These are phyloP conservation scores for Periconia sp. DNA, from an alignment of 2,329 filamentous ascomycete genomes.

Conservation along the genomic window DNA sequence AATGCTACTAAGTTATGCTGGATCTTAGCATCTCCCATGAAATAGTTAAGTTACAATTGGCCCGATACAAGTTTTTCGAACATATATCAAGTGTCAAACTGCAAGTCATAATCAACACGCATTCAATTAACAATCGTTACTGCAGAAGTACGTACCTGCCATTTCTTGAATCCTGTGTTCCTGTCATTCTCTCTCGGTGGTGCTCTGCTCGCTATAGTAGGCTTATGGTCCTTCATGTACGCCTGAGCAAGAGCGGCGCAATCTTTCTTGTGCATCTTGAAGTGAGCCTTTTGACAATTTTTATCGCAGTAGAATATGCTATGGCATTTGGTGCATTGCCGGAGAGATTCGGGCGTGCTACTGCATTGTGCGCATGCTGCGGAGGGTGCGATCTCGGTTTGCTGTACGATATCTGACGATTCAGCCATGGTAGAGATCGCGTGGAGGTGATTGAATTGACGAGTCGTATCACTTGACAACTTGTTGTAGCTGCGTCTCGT, in stretches of 20 bases:
- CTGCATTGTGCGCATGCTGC: constrained; percentile 31
- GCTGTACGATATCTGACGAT: too few relatives aligned
- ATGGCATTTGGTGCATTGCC: constrained; percentile 48
- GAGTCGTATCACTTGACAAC: too few relatives aligned
- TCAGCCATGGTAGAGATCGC: too few relatives aligned
- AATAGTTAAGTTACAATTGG: too few relatives aligned
- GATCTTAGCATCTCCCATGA: too few relatives aligned
- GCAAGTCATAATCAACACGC: background rate
- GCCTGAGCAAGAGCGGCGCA: constrained; percentile 47
- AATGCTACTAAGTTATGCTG: too few relatives aligned
- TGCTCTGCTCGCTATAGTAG: constrained; percentile 46
- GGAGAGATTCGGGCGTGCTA: constrained; percentile 29
- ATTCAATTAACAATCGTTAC: background rate
- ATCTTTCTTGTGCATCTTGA: constrained; percentile 49
- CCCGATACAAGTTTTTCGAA: too few relatives aligned
- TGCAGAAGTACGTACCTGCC: constrained; percentile 36
- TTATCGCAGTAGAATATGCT: constrained; percentile 47
- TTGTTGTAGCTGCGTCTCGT: too few relatives aligned
- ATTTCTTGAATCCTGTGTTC: constrained; percentile 47
- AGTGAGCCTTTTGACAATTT: constrained; percentile 48
- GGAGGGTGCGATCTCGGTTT: too few relatives aligned
- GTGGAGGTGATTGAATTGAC: too few relatives aligned
- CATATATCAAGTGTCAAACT: constrained; percentile 13
- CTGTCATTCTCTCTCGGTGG: constrained; percentile 38
- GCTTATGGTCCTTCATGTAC: constrained; percentile 44